Evolutionary conservation across 2,329 filamentous ascomycete species (phyloP).

Genomic region (Emmonsiellopsis sp.): DNA sequence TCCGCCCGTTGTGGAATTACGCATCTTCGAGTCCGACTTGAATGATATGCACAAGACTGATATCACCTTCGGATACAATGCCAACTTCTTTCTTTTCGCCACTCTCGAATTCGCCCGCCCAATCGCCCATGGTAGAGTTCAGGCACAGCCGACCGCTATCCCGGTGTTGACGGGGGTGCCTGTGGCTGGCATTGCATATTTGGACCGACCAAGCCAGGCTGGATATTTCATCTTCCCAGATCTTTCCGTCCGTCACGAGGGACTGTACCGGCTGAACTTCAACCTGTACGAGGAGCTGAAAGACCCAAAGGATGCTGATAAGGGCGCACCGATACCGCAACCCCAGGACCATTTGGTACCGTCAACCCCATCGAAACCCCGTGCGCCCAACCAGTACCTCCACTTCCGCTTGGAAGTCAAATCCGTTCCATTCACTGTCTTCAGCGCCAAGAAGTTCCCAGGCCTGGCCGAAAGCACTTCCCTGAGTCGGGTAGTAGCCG

Average conservation of each 20-base stretch:
- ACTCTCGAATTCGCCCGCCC: constrained; percentile 79
- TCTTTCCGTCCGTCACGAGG: constrained; percentile 89
- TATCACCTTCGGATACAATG: constrained; percentile 84
- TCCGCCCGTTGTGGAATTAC: constrained; percentile 86
- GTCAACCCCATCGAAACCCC: constrained; percentile 28
- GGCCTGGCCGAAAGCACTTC: constrained; percentile 82
- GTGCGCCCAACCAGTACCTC: constrained; percentile 50
- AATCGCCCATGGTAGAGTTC: constrained; percentile 71
- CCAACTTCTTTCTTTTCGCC: constrained; percentile 94
- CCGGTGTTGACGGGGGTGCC: constrained; percentile 90
- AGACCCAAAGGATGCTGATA: constrained; percentile 68
- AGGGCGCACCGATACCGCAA: constrained; percentile 37
- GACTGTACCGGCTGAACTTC: constrained; percentile 83
- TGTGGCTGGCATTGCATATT: constrained; percentile 89
- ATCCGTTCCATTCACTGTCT: constrained; percentile 79
- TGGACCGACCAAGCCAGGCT: constrained; percentile 69
- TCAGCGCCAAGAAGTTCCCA: constrained; percentile 96
- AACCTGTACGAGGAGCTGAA: constrained; percentile 92
- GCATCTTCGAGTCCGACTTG: constrained; percentile 61
- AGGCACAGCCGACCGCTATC: constrained; percentile 56
- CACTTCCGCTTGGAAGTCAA: constrained; percentile 86
- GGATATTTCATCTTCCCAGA: constrained; percentile 99
- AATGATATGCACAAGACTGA: constrained; percentile 54
- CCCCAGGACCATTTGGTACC: constrained; percentile 17
- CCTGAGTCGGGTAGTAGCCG: constrained; percentile 81